Conservation (phyloP, 768 basidiomycete genomes). For the Boletus rex-veris region DNA sequence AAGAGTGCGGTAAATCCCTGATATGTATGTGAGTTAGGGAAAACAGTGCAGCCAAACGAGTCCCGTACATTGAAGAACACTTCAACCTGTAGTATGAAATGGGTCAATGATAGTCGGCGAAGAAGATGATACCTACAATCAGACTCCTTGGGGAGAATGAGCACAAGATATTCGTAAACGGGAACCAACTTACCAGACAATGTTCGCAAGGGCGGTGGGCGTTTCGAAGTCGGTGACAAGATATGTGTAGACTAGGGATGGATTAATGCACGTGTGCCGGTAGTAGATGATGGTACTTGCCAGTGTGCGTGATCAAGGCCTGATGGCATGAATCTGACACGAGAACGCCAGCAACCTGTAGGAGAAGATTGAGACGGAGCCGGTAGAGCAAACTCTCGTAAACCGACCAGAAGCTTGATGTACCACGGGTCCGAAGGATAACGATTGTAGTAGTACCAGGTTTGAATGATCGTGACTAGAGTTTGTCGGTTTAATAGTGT, state of each 20-base stretch:
- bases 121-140: conserved; percentile 12
- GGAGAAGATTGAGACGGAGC: neutral
- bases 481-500: conserved; percentile 1
- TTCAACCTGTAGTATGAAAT: conserved; percentile 37
- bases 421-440: conserved; percentile 52
- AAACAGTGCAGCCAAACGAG: neutral
- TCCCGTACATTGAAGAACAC: conserved; percentile 48
- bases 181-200: conserved; percentile 42
- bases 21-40: neutral
- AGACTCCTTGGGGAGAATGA: conserved; percentile 23
- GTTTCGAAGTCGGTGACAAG: conserved; percentile 39
- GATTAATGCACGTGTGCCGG: neutral
- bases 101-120: neutral
- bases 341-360: conserved; percentile 51
- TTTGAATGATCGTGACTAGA: conserved; percentile 54
- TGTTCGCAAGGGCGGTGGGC: conserved; percentile 23
- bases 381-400: neutral
- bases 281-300: conserved; percentile 25
- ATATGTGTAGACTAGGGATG: conserved; percentile 45
- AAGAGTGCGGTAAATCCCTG: conserved; percentile 49
- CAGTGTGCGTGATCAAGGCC: conserved; percentile 51
- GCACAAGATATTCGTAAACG: neutral
- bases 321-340: conserved; percentile 56
- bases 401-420: conserved; percentile 45
- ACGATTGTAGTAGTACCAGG: conserved; percentile 51